A percentile compares a stretch with the other conserved stretches of the same genome.
Evolutionary conservation across 2,329 filamentous ascomycete genomes (phyloP).

Genomic region (Aspergillus versicolor): DNA sequence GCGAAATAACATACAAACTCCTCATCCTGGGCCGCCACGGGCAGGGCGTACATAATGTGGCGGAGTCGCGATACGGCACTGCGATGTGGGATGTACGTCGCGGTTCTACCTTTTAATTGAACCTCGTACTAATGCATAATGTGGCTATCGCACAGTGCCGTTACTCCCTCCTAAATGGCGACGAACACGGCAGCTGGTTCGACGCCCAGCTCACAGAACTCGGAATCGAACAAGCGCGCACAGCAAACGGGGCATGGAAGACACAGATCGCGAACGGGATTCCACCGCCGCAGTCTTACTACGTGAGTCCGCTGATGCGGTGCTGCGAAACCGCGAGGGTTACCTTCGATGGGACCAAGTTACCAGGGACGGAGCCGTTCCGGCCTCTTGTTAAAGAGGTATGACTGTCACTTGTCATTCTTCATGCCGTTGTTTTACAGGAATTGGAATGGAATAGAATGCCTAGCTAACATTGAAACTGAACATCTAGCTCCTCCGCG

Average conservation of each 20-base stretch:
- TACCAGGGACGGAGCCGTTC: conserved; percentile 50
- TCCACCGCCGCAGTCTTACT: conserved; percentile 55
- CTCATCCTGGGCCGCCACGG: conserved; percentile 62
- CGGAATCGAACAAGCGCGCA: conserved; percentile 53
- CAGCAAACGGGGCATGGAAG: conserved; percentile 48
- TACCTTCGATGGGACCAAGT: conserved; percentile 50
- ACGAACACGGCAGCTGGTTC: conserved; percentile 55
- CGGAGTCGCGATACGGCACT: conserved; percentile 58
- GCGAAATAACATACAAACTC: conserved; percentile 52
- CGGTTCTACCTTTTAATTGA: background rate
- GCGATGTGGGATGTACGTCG: conserved; percentile 56
- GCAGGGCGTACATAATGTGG: conserved; percentile 62
- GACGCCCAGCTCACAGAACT: conserved; percentile 58
- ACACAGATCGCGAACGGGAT: conserved; percentile 49
- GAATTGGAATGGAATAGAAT: background rate
- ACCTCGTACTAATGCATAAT: background rate
- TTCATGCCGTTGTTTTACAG: too few relatives aligned
- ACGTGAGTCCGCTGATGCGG: conserved; percentile 58
- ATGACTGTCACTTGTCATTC: background rate
- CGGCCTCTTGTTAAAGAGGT: conserved; percentile 58
- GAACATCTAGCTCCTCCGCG: conserved; percentile 48
- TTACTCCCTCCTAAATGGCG: conserved; percentile 60
- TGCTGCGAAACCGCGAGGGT: conserved; percentile 58
- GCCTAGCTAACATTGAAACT: background rate
- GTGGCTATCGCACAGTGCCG: conserved; percentile 44